Conservation (phyloP, 306 rosid genomes). For the Abrus pulchellus region DNA sequence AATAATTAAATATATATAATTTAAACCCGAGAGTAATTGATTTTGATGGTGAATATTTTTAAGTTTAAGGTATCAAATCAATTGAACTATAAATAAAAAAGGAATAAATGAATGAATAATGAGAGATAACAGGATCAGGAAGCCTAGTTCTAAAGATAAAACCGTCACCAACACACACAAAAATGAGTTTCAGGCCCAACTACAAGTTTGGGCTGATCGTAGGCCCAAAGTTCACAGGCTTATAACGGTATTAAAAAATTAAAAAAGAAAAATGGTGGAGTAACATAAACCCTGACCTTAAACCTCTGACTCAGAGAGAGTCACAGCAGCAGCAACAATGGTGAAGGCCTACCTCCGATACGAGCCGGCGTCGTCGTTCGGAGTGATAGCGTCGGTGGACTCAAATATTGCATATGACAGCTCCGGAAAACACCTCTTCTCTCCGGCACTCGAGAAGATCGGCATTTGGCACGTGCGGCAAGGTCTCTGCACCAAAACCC, state of each 20-base stretch:
- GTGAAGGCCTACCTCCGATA: constrained; percentile 92
- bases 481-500: constrained; percentile 81
- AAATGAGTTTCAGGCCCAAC: neutral
- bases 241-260: no score
- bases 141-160: no score
- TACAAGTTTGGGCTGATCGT: neutral
- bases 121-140: no score
- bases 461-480: constrained; percentile 92
- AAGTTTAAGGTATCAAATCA: no score
- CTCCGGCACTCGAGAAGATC: constrained; percentile 88
- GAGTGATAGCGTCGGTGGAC: constrained; percentile 84
- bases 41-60: no score
- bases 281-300: constrained; percentile 48
- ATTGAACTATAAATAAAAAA: no score
- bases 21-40: no score
- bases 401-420: constrained; percentile 74
- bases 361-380: constrained; percentile 82
- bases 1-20: no score
- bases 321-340: constrained; percentile 54
- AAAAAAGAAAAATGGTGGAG: neutral
- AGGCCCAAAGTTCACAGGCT: neutral
- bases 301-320: constrained; percentile 37
- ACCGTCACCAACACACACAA: no score
- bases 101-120: no score
- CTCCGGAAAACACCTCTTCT: constrained; percentile 87